Evolutionary conservation across 352 stramenopile species (phyloP), one percentile per base, ranked within the genome.

Genomic region (Thraustochytrium striatum): DNA sequence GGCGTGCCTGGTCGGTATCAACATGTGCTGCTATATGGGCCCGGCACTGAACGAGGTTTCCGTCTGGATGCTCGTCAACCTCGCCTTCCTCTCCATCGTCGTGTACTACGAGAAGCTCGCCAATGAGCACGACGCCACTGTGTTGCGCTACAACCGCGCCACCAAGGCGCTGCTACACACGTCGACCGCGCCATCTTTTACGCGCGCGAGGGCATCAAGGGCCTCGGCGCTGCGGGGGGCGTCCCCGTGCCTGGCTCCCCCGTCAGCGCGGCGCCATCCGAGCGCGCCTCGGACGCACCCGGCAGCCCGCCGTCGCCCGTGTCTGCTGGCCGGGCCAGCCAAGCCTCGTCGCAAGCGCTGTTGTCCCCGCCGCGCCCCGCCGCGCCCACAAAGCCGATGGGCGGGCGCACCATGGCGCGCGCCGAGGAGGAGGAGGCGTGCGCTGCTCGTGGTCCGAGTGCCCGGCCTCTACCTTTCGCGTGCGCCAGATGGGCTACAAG

Each of bases 101-200:
- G 65, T 75, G 9, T 75, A 75, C 65, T 75, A 75, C 50, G 65
- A 75, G 2, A 75, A 75, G 25, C 65, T 75, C 39, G 65, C 65
- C 8, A 61, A 75, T n/a, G 65, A 75, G 65, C 52, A 75, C 36
- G 65, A 75, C 65, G 44, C 65, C 16, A n/a, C 65, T 21, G 44
- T 75, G 32, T 75, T 75, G 1, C 65, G 65, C 32, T 75, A 75
- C 50, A 75, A 75, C 65, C 58, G 50, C 41, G 44, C 65, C 50
- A 30, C 61, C 44, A 75, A 75, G 47, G 5, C 32, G 21, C 65
- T 75, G 1, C 65, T 61, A 38, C 41, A 38, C 44, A 75, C 58
- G 44, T 75, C 36, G 65, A 75, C 52, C 65, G 41, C n/a, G 25
- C 25, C 25, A 25, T 16, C 25, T 55, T 55, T 25, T 55, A 55